A percentile compares a stretch with the other conserved stretches of the same genome.
Conservation (phyloP, 2,329 filamentous ascomycete genomes). For the Hypoxylon sp. region DNA sequence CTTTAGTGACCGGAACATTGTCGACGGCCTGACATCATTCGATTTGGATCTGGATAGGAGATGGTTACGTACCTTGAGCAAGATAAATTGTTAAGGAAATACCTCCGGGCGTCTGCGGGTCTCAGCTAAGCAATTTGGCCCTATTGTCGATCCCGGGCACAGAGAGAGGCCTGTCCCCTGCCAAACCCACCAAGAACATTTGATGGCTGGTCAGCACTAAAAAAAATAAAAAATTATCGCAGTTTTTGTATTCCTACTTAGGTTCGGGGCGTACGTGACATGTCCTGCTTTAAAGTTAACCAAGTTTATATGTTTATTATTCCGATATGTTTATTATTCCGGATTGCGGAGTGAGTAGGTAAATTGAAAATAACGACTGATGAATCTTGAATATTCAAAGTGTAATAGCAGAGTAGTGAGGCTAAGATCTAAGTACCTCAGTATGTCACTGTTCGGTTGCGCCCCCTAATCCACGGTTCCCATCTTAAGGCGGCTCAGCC, state of each 20-base stretch:
- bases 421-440: slow-evolving; percentile 17
- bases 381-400: slow-evolving; percentile 3
- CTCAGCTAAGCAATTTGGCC: slow-evolving; percentile 18
- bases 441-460: slow-evolving; percentile 1
- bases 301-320: not conserved
- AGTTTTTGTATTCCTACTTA: not conserved
- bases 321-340: too few relatives aligned
- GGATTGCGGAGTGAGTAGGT: not conserved
- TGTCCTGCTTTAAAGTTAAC: slow-evolving; percentile 2
- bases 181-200: slow-evolving; percentile 15
- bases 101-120: slow-evolving; percentile 18
- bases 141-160: slow-evolving; percentile 36
- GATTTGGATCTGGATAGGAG: slow-evolving; percentile 9
- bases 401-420: not conserved
- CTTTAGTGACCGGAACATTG: not conserved
- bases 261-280: slow-evolving; percentile 14
- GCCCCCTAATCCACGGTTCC: slow-evolving; percentile 15
- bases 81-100: slow-evolving; percentile 42
- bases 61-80: not conserved
- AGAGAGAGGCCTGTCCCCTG: slow-evolving; percentile 1
- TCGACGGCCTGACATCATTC: slow-evolving; percentile 33
- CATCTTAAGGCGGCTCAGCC: slow-evolving; percentile 29
- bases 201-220: slow-evolving; percentile 17
- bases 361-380: not conserved
- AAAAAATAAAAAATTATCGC: slow-evolving; percentile 30